phyloP scores from a whole-genome alignment of 2,329 filamentous ascomycete species.

The Sclerotinia borealis region DNA sequence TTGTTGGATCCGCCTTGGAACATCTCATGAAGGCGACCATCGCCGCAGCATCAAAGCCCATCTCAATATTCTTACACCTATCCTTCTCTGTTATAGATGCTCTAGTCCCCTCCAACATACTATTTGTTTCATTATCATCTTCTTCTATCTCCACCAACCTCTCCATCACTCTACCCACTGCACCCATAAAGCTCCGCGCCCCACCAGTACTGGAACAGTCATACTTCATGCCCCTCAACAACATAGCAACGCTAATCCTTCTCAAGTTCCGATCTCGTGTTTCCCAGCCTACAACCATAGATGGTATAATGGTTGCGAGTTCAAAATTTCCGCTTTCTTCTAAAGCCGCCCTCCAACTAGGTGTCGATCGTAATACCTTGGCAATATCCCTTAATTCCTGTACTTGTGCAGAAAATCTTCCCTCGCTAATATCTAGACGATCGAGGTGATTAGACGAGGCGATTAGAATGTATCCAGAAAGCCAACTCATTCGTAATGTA shows the following conservation, averaged over 20 bases:
- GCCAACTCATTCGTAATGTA: constrained; percentile 1
- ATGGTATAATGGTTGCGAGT: constrained; percentile 23
- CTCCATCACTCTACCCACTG: constrained; percentile 4
- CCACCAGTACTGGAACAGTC: background rate
- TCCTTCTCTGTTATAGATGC: background rate
- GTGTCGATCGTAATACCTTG: background rate
- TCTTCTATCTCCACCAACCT: constrained; percentile 2
- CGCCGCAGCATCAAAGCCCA: background rate
- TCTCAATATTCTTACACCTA: constrained; percentile 2
- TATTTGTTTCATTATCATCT: background rate
- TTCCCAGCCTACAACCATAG: constrained; percentile 23
- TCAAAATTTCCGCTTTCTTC: constrained; percentile 22
- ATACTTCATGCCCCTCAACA: constrained; percentile 7
- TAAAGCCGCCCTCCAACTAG: constrained; percentile 4
- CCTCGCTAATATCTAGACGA: background rate
- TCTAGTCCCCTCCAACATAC: background rate
- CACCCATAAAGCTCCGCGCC: background rate
- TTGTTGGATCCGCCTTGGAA: background rate
- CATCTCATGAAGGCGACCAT: background rate
- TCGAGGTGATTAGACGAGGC: constrained; percentile 3
- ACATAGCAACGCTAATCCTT: constrained; percentile 20
- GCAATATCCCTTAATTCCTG: constrained; percentile 1
- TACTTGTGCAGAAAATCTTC: background rate
- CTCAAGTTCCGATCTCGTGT: constrained; percentile 20
- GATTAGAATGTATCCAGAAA: constrained; percentile 6